Percentiles rank a stretch among this genome's conserved stretches.
Evolutionary conservation across 768 basidiomycete genomes (phyloP).

Genomic region (Pisolithus orientalis): DNA sequence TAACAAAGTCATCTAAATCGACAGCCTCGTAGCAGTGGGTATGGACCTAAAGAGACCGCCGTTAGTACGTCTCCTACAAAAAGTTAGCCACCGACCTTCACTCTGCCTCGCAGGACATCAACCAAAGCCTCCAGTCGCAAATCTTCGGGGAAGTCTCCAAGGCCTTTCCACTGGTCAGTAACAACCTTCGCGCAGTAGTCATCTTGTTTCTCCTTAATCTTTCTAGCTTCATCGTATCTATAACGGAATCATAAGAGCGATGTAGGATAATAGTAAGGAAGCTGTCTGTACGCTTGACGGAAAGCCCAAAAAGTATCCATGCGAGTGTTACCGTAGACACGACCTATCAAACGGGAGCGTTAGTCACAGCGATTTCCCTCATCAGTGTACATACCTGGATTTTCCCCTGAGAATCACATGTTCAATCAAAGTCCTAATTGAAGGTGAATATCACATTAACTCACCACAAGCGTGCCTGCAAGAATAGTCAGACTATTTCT

Average conservation of each 20-base stretch:
- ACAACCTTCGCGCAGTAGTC: conserved; percentile 51
- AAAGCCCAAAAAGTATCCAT: conserved; percentile 67
- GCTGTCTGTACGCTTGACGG: conserved; percentile 41
- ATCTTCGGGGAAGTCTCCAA: conserved; percentile 58
- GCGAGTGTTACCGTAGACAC: conserved; percentile 38
- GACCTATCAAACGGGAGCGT: conserved; percentile 6
- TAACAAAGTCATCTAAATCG: conserved; percentile 63
- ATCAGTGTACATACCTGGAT: conserved; percentile 36
- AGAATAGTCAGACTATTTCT: conserved; percentile 7
- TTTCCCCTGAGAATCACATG: conserved; percentile 39
- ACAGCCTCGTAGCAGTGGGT: conserved; percentile 49
- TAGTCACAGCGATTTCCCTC: no score
- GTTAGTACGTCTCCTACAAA: not conserved
- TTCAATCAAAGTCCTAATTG: not conserved
- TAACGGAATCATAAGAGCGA: not conserved
- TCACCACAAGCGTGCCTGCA: conserved; percentile 53
- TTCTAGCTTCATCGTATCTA: conserved; percentile 57
- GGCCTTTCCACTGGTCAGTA: conserved; percentile 36
- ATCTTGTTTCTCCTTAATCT: conserved; percentile 65
- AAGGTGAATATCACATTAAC: conserved; percentile 24
- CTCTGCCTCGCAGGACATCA: conserved; percentile 65
- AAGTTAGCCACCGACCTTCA: conserved; percentile 43
- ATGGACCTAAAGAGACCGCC: conserved; percentile 17
- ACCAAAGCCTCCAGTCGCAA: conserved; percentile 67
- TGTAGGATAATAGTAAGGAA: not conserved